Evolutionary conservation across 208 protist genomes (phyloP).

Genomic region (Giardia duodenalis): DNA sequence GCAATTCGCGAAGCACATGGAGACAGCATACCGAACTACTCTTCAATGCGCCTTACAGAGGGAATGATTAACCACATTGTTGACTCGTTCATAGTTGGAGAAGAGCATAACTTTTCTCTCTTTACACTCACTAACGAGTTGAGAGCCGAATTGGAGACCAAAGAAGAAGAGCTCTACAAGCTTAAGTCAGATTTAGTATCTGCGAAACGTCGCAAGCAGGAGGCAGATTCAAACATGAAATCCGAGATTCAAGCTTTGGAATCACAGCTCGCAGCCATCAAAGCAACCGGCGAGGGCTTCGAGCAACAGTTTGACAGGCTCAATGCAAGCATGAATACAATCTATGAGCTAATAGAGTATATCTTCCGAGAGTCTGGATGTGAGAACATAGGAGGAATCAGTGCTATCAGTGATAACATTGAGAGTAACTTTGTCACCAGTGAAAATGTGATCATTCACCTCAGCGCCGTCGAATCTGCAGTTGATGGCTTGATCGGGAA

Average conservation of each 20-base stretch:
- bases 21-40: neutral
- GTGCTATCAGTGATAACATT: neutral
- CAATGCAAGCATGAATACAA: neutral
- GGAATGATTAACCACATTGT: slow-evolving; percentile 6
- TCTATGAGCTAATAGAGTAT: slow-evolving; percentile 14
- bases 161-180: slow-evolving; percentile 17
- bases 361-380: neutral
- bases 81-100: neutral
- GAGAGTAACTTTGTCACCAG: neutral
- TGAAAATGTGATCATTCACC: slow-evolving; percentile 9
- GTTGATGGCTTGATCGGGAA: neutral
- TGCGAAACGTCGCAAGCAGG: neutral
- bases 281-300: neutral
- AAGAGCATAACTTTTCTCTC: slow-evolving; percentile 15
- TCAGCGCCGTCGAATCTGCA: neutral
- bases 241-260: slow-evolving; percentile 6
- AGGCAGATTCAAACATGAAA: slow-evolving; percentile 7
- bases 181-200: neutral
- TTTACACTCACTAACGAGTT: slow-evolving; percentile 6
- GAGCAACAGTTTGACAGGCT: slow-evolving; percentile 13
- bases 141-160: neutral
- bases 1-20: neutral
- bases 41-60: neutral
- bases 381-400: neutral
- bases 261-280: neutral